phyloP scores from a whole-genome alignment of 2,329 filamentous ascomycete species.

The Emmonsiellopsis sp. region DNA sequence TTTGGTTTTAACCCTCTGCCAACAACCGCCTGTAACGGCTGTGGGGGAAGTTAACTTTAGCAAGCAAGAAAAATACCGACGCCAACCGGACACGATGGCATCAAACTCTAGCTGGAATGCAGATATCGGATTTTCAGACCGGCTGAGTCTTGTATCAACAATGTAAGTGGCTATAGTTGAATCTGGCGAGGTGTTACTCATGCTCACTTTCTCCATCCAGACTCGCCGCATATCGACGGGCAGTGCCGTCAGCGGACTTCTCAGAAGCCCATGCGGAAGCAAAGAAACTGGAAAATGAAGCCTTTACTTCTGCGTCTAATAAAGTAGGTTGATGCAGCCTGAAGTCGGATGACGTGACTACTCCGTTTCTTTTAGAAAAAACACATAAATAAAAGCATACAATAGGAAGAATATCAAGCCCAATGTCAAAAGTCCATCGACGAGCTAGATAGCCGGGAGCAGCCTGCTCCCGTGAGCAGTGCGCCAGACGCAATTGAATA shows the following conservation, averaged over 20 bases:
- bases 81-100: conserved; percentile 22
- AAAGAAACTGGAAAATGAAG: conserved; percentile 50
- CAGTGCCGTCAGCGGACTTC: conserved; percentile 35
- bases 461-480: conserved; percentile 16
- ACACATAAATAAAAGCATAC: background rate
- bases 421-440: conserved; percentile 32
- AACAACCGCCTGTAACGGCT: too few species aligned
- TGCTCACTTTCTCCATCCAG: conserved; percentile 8
- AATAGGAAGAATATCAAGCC: conserved; percentile 48
- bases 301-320: conserved; percentile 28
- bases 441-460: conserved; percentile 18
- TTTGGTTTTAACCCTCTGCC: too few species aligned
- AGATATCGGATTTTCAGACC: conserved; percentile 47
- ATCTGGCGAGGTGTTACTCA: background rate
- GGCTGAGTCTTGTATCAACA: conserved; percentile 54
- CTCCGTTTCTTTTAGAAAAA: background rate
- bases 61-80: background rate
- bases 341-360: background rate
- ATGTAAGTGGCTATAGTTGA: conserved; percentile 39
- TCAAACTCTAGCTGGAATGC: conserved; percentile 38
- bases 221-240: conserved; percentile 36
- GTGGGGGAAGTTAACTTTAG: too few species aligned
- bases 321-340: conserved; percentile 21
- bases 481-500: conserved; percentile 13
- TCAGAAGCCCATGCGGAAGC: conserved; percentile 48